Conservation (phyloP, 176 grass and related monocot genomes). For the Echinochloa phyllopogon region DNA sequence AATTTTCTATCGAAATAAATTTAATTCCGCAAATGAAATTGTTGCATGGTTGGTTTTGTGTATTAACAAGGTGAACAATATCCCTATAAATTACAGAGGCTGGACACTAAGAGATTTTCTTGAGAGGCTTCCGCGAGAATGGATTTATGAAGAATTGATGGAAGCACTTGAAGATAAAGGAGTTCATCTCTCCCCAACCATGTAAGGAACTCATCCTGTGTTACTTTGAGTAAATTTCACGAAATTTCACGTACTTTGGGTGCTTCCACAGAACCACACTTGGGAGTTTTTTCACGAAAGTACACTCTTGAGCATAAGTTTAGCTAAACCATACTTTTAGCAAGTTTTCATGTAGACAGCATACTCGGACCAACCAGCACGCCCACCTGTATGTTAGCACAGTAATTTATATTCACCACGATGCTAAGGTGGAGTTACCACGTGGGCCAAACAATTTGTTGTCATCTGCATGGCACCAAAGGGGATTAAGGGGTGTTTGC, state of each 20-base stretch:
- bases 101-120: conserved; percentile 92
- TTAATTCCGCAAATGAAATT: neutral
- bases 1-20: conserved; percentile 23
- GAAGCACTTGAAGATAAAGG: conserved; percentile 90
- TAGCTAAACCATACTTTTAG: conserved; percentile 9
- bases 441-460: neutral
- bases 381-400: neutral
- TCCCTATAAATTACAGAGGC: conserved; percentile 63
- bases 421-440: neutral
- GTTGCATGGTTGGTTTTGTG: conserved; percentile 27
- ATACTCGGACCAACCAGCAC: conserved; percentile 2
- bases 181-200: conserved; percentile 92
- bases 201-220: conserved; percentile 62
- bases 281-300: neutral
- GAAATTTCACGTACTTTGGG: neutral
- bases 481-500: neutral
- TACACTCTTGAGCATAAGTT: neutral
- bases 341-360: neutral
- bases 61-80: conserved; percentile 18
- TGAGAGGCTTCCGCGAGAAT: conserved; percentile 95
- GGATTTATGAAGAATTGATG: conserved; percentile 99
- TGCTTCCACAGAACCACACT: neutral
- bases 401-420: neutral
- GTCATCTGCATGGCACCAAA: neutral
- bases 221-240: conserved; percentile 7